A percentile compares a stretch with the other conserved stretches of the same genome.
phyloP scores from a whole-genome alignment of 129 eudicot species.

The Chrysanthemum seticuspe region DNA sequence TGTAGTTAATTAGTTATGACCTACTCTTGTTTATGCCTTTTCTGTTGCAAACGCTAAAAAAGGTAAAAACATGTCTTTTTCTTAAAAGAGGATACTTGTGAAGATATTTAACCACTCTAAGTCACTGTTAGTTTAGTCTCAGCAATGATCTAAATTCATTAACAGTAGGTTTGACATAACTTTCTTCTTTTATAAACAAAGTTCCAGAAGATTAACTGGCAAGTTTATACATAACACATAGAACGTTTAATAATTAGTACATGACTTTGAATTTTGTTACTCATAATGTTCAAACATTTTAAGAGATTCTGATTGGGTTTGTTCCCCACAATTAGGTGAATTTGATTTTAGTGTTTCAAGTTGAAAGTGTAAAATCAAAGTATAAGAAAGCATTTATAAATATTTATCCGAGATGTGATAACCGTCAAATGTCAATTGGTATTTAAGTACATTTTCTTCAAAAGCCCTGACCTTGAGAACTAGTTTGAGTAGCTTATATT shows the following conservation, averaged over 20 bases:
- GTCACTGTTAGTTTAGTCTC: background rate
- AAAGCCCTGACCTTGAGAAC: no score
- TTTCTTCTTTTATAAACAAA: background rate
- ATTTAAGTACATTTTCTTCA: no score
- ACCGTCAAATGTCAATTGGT: no score
- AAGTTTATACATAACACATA: background rate
- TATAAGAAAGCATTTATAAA: no score
- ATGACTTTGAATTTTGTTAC: no score
- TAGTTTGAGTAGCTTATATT: no score
- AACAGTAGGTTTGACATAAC: background rate
- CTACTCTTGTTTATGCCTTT: background rate
- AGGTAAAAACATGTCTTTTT: background rate
- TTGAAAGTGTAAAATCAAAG: no score
- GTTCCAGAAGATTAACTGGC: background rate
- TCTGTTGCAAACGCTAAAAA: background rate
- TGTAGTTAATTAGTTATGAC: background rate
- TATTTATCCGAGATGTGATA: no score
- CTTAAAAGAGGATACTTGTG: background rate
- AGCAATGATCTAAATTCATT: background rate
- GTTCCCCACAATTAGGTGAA: background rate
- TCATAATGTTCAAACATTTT: background rate
- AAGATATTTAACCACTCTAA: background rate
- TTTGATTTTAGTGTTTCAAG: no score
- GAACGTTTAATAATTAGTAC: no score
- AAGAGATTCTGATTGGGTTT: background rate